Base-by-base conservation (phyloP, 768 basidiomycete species). In the Mycena polygramma region DNA sequence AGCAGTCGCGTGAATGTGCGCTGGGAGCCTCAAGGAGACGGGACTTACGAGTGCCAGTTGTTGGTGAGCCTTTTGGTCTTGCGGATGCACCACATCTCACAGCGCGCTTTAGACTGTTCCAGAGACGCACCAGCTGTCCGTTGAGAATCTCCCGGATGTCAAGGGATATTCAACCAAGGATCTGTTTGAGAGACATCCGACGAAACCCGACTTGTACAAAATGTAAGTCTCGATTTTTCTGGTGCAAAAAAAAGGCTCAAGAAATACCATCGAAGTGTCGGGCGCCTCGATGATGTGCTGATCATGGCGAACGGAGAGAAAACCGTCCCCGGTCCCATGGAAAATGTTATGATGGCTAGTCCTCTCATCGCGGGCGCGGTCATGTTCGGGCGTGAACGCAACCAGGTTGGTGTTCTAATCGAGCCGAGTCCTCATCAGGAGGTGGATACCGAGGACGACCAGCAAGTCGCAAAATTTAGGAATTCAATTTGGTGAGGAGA, bases 1-100 rank as follows among this genome's bases (percentile, higher is more conserved):
- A 71, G 68, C n/a, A 77, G 78, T 1, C 69, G 77, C 3, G 63
- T 72, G 0, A 74, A 73, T 11, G 68, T 82, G 17, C 67, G 80
- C 13, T 85, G 85, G 85, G 73, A 76, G 2, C 68, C 78, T 9
- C 83, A 82, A 55, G 82, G 75, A 0, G 81, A 84, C 35, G 82
- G 79, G 15, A 78, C 79, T 1, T 84, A 76, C 57, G 85, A 85
- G 57, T 79, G 77, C 35, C 83, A 83, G 37, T 75, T 82, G 14
- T 62, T 85, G 74, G 85, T 85, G 20, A 57, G 66, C 52, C n/a
- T 24, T 48, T n/a, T 57, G n/a, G 20, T n/a, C 45, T 35, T 26
- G 43, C 22, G 35, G 22, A 26, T 58, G n/a, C n/a, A n/a, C 24
- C 35, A 65, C 13, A 45, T 51, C 17, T 5, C 57, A 35, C 26